Evolutionary conservation across 177 flowering plant species (phyloP).

Genomic region (Vitis hybrid): DNA sequence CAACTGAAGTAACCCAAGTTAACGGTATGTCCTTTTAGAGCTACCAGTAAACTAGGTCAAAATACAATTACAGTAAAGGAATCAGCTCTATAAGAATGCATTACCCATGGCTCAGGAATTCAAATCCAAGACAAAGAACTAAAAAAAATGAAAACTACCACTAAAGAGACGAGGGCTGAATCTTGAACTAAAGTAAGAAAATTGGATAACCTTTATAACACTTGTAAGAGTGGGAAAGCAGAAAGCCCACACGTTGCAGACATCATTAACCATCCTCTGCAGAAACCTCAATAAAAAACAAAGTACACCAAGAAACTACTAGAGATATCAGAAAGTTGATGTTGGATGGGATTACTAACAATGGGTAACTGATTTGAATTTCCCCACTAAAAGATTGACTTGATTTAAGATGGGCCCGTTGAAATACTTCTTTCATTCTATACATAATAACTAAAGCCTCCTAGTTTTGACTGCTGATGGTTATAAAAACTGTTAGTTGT

Average conservation of each 20-base stretch:
- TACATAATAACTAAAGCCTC: too few species aligned
- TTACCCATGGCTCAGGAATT: background rate
- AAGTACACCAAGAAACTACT: background rate
- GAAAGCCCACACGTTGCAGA: background rate
- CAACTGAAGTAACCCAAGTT: too few species aligned
- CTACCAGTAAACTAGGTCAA: too few species aligned
- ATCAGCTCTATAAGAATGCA: too few species aligned
- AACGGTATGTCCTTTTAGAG: too few species aligned
- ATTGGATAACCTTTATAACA: background rate
- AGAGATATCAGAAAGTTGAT: background rate
- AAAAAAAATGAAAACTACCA: background rate
- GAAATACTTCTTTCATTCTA: too few species aligned
- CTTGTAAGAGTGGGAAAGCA: background rate
- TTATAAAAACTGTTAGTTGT: too few species aligned
- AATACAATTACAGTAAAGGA: too few species aligned
- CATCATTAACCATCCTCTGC: background rate
- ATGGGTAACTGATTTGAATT: too few species aligned
- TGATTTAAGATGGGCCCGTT: too few species aligned
- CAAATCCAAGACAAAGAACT: background rate
- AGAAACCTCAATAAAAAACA: background rate
- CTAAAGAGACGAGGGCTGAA: background rate
- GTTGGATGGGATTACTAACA: background rate
- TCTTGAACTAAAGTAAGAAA: background rate
- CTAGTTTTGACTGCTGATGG: too few species aligned
- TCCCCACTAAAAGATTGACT: too few species aligned